phyloP scores from a whole-genome alignment of 352 stramenopile genomes.

The Pythium aquatile region DNA sequence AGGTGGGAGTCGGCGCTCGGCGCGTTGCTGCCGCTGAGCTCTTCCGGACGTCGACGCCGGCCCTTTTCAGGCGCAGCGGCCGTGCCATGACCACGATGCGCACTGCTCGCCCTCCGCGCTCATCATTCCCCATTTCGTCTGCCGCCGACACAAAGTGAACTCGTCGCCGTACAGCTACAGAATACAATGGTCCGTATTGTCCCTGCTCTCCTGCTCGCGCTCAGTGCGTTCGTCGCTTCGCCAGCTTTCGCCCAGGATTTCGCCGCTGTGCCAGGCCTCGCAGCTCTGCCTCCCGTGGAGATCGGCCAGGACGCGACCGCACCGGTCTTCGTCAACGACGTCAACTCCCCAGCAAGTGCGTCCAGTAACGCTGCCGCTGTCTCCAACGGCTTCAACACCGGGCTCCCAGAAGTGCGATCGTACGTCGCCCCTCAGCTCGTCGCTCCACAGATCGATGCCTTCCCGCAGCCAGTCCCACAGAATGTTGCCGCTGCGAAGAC shows the following conservation, averaged over 20 bases:
- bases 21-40: neutral
- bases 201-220: conserved; percentile 16
- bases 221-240: conserved; percentile 1
- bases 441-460: conserved; percentile 16
- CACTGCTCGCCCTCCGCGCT: neutral
- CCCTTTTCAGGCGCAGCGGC: neutral
- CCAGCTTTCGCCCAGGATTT: conserved; percentile 9
- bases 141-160: neutral
- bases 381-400: conserved; percentile 21
- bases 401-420: conserved; percentile 9
- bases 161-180: neutral
- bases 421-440: conserved; percentile 23
- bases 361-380: neutral
- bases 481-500: conserved; percentile 1
- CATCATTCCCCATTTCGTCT: neutral
- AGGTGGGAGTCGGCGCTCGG: neutral
- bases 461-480: conserved; percentile 22
- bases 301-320: conserved; percentile 3
- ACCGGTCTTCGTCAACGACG: conserved; percentile 23
- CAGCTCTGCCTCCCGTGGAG: neutral
- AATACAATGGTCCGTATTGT: conserved; percentile 14
- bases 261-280: conserved; percentile 4
- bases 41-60: neutral
- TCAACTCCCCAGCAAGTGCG: neutral
- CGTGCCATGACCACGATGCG: neutral